A percentile compares a stretch with the other conserved stretches of the same genome.
phyloP scores from a whole-genome alignment of 148 eudicot species.

The Arctostaphylos glauca region DNA sequence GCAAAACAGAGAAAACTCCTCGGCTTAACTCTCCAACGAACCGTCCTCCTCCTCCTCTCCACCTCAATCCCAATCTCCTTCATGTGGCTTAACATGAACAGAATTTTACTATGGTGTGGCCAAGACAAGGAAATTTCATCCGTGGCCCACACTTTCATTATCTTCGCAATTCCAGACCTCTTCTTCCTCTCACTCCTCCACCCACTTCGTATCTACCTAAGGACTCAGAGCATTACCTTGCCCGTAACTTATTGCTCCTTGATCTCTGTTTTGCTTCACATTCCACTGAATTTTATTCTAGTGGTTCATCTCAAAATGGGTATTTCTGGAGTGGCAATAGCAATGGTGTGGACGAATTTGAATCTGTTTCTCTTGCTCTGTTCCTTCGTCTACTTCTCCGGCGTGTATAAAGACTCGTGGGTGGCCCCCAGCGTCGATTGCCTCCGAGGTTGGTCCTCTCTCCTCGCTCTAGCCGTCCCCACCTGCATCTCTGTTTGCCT shows the following conservation, averaged over 20 bases:
- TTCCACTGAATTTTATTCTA: constrained; percentile 65
- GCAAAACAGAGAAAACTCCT: constrained; percentile 78
- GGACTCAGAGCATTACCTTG: constrained; percentile 71
- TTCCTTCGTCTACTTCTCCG: constrained; percentile 51
- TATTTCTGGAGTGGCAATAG: constrained; percentile 62
- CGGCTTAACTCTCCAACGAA: constrained; percentile 75
- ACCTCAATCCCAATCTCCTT: constrained; percentile 72
- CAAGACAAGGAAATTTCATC: constrained; percentile 74
- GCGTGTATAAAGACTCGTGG: constrained; percentile 68
- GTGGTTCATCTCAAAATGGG: constrained; percentile 62
- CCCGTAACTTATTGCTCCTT: constrained; percentile 70
- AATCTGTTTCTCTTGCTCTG: constrained; percentile 56
- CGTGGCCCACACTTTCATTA: constrained; percentile 57
- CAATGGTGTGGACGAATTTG: constrained; percentile 65
- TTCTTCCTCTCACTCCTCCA: constrained; percentile 73
- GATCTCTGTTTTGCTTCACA: constrained; percentile 55
- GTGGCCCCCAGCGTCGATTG: constrained; percentile 64
- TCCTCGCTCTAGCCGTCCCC: constrained; percentile 62
- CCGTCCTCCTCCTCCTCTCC: constrained; percentile 67
- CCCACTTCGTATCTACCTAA: constrained; percentile 67
- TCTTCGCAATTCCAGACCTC: constrained; percentile 78
- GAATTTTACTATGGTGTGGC: constrained; percentile 62
- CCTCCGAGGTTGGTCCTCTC: constrained; percentile 63
- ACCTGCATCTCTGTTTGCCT: constrained; percentile 77
- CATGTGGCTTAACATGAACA: constrained; percentile 80